These are phyloP conservation scores for Quercus suber DNA, from an alignment of 306 rosid species.

Conservation along the genomic window DNA sequence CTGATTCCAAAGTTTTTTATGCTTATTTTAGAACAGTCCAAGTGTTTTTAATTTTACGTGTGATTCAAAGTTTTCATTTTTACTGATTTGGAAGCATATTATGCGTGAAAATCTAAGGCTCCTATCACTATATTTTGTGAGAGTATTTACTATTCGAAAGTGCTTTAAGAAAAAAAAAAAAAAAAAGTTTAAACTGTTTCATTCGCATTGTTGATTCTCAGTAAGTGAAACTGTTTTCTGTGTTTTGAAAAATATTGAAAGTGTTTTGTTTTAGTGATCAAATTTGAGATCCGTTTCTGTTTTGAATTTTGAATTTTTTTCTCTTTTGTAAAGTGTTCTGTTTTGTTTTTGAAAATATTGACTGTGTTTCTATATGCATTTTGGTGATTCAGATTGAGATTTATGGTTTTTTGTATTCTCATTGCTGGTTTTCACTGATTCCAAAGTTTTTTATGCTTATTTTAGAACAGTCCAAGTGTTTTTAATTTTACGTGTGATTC, in stretches of 20 bases:
- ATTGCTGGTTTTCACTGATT: conserved; percentile 6
- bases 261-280: background rate
- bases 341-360: background rate
- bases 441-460: too few species aligned
- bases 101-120: background rate
- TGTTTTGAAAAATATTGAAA: background rate
- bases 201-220: conserved; percentile 15
- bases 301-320: conserved; percentile 14
- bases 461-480: background rate
- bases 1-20: background rate
- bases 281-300: background rate
- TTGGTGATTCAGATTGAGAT: background rate
- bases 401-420: background rate
- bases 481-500: background rate
- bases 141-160: background rate
- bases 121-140: background rate
- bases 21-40: background rate
- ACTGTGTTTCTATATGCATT: background rate
- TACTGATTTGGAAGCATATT: background rate
- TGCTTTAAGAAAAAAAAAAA: too few species aligned
- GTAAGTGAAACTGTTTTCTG: background rate
- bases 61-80: background rate
- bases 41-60: background rate
- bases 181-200: conserved; percentile 22
- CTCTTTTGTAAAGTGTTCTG: background rate